Conservation (phyloP, 2,329 filamentous ascomycete species). For the Apiospora koreana region DNA sequence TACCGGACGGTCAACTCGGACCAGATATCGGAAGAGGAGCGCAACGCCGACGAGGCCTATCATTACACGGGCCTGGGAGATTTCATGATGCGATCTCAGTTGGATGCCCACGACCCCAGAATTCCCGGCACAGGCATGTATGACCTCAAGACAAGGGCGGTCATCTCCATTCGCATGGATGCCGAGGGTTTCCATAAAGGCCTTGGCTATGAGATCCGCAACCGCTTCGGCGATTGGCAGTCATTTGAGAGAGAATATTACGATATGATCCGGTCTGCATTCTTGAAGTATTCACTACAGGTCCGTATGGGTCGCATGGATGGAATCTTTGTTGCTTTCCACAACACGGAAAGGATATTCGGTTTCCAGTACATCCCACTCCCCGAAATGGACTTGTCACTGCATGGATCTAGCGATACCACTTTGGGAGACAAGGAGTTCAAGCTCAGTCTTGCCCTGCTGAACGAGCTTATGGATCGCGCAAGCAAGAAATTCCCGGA, state of each 20-base stretch:
- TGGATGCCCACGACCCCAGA: conserved; percentile 85
- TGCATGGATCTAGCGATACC: conserved; percentile 75
- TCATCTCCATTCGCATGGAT: conserved; percentile 90
- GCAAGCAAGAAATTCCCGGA: conserved; percentile 76
- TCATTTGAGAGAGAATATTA: conserved; percentile 96
- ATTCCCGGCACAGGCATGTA: conserved; percentile 92
- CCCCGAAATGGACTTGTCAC: conserved; percentile 80
- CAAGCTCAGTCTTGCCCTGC: conserved; percentile 72
- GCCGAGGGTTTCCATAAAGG: conserved; percentile 70
- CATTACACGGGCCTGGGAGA: conserved; percentile 87
- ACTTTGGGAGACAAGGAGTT: conserved; percentile 82
- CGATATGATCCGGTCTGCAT: conserved; percentile 93
- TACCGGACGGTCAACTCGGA: conserved; percentile 72
- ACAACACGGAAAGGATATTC: conserved; percentile 94
- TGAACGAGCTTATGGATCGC: conserved; percentile 78
- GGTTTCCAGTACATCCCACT: conserved; percentile 94
- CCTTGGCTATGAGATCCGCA: conserved; percentile 82
- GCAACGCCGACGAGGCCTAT: conserved; percentile 73
- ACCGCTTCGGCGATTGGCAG: conserved; percentile 75
- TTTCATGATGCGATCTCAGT: conserved; percentile 91
- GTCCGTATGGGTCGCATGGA: conserved; percentile 98
- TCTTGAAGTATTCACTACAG: conserved; percentile 95
- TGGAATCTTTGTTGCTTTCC: conserved; percentile 94
- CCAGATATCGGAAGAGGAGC: conserved; percentile 70
- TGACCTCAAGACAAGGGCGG: conserved; percentile 92